Conservation (phyloP, 805 yeast genomes). For the Kluyveromyces dobzhanskii region DNA sequence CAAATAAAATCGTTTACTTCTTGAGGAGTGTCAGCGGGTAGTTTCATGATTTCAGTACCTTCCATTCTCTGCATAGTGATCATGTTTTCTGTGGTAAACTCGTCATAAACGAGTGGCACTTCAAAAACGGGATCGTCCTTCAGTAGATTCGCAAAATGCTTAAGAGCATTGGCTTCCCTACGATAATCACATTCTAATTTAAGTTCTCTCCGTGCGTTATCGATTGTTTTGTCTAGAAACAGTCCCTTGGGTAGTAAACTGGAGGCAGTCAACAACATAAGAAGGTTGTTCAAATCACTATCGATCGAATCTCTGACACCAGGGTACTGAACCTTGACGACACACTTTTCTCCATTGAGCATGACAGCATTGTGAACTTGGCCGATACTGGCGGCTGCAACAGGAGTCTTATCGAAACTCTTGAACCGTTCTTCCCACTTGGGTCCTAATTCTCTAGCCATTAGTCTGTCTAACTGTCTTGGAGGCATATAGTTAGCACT, state of each 20-base stretch:
- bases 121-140: constrained; percentile 52
- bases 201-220: constrained; percentile 84
- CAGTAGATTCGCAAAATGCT: constrained; percentile 55
- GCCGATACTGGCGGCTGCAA: constrained; percentile 97
- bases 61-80: constrained; percentile 84
- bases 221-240: constrained; percentile 84
- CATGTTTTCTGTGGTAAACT: constrained; percentile 71
- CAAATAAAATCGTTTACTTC: constrained; percentile 74
- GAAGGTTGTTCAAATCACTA: constrained; percentile 80
- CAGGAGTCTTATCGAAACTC: constrained; percentile 76
- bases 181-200: constrained; percentile 97
- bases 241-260: constrained; percentile 83
- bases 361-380: constrained; percentile 86
- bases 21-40: constrained; percentile 53
- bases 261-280: constrained; percentile 79
- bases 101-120: constrained; percentile 76
- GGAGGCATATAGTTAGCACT: constrained; percentile 96
- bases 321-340: constrained; percentile 94
- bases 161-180: constrained; percentile 76
- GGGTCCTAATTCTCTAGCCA: constrained; percentile 62
- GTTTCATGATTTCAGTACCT: constrained; percentile 76
- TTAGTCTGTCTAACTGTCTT: constrained; percentile 70
- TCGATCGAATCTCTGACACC: constrained; percentile 93
- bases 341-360: constrained; percentile 62
- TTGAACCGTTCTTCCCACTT: constrained; percentile 71